Base-by-base conservation (phyloP, 768 basidiomycete species). In the Tricholoma saponaceum region DNA sequence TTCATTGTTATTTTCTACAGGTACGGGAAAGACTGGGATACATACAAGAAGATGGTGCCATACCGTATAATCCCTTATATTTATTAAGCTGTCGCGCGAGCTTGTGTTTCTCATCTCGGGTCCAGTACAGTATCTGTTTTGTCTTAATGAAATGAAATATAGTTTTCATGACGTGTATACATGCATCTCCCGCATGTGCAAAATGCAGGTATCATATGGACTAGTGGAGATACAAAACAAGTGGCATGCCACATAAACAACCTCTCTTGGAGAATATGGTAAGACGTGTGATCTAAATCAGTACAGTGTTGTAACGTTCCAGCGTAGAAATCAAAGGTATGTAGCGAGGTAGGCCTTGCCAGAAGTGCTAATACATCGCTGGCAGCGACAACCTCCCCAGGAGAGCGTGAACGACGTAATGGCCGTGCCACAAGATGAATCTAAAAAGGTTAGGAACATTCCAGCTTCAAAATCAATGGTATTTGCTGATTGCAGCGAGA, bases 1-100 rank as follows among this genome's bases (percentile, higher is more conserved):
- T 8, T 53, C n/a, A 49, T 57, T 28, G 56, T 20, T 28, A 12
- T 47, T n/a, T 20, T 47, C 22, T 47, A 22, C 61, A 94, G 92
- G 70, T 96, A 99, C 67, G 94, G 95, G 23, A 83, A 90, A 63
- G 95, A 98, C 66, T 98, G 96, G 96, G 79, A 85, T 55, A 87
- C 80, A 72, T 98, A 98, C 77, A 92, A 85, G 76, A 80, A 86
- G 66, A 74, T 92, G 25, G 95, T 97, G 25, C 89, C 87, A 1
- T 96, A 80, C 63, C 83, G 87, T 58, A 95, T 96, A 61, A 79
- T 96, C 62, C 94, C 92, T 44, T 92, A 90, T 67, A 72, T 92
- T 25, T 92, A 92, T 69, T 92, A 67, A 62, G 53, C 41, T 33
- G 32, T 5, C 1, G 30, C 30, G 28, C 8, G 20, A 18, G 28